Evolutionary conservation across 768 basidiomycete genomes (phyloP).

Genomic region (Kwoniella sp.): DNA sequence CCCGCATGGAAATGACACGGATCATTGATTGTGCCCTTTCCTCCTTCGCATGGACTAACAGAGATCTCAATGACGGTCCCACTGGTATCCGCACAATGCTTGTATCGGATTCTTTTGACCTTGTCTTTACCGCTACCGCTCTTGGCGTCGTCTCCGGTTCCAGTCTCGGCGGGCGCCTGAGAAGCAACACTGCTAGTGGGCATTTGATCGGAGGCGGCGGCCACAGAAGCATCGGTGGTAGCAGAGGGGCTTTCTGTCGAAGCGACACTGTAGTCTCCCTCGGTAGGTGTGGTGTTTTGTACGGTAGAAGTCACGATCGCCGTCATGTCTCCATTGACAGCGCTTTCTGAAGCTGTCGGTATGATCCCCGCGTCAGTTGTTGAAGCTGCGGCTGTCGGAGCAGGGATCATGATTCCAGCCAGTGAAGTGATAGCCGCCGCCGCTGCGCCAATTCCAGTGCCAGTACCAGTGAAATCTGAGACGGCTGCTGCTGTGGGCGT

Average conservation of each 20-base stretch:
- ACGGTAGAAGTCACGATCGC: no score
- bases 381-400: background rate
- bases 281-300: background rate
- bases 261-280: background rate
- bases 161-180: background rate
- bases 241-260: background rate
- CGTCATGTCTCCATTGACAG: no score
- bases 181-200: background rate
- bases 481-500: background rate
- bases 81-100: slow-evolving; percentile 21
- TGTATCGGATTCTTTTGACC: slow-evolving; percentile 22
- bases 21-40: slow-evolving; percentile 26
- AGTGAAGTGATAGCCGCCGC: slow-evolving; percentile 12
- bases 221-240: slow-evolving; percentile 1
- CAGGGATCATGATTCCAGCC: background rate
- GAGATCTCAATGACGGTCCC: slow-evolving; percentile 24
- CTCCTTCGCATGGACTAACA: slow-evolving; percentile 22
- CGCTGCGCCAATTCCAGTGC: slow-evolving; percentile 1
- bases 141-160: background rate
- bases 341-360: no score
- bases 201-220: slow-evolving; percentile 2
- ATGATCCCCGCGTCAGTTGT: background rate
- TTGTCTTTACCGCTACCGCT: background rate
- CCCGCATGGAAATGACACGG: slow-evolving; percentile 30
- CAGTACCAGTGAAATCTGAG: background rate